Evolutionary conservation across 208 protist genomes (phyloP), one percentile per base, ranked within the genome.

Genomic region (Crithidia mellificae): DNA sequence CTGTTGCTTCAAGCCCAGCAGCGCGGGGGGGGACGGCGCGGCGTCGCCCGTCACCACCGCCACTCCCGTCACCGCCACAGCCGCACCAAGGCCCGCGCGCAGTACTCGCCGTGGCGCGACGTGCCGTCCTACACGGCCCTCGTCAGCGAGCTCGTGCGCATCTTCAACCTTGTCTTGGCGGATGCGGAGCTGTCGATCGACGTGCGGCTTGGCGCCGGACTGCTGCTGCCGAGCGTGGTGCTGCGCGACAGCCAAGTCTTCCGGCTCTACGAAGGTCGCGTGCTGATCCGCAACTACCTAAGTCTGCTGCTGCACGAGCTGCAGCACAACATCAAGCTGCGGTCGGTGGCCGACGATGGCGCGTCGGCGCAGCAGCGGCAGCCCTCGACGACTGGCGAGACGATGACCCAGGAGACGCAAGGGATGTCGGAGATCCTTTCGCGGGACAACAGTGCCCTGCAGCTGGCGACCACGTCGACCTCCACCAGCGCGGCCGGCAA

Each of bases 71-170:
- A 43, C 20, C 44, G n/a, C 29, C 24, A 29, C 58, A 53, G 29
- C 46, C 58, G 58, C 44, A 20, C 25, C 29, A 64, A 41, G 44
- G 12, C 27, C 0, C 38, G 25, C 9, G 44, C 14, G 54, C 58
- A 41, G 34, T 39, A 36, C 20, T 70, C 69, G n/a, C 63, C 57
- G 50, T 93, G 87, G 83, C 74, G 69, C 25, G 70, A 74, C 17
- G 85, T 85, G 55, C 74, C 77, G 2, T 74, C 75, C 14, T 93
- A 83, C 74, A 76, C 81, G 20, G 68, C 74, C 5, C 50, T 93
- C 41, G 70, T 74, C 32, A 66, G 63, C 27, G 74, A 79, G 19
- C 24, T 88, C 0, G 63, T 84, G 14, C 63, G 66, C 50, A 69
- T 83, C 6, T 64, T 93, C n/a, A 78, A 78, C 34, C 47, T 44